These are phyloP conservation scores for Trichophyton verrucosum DNA, from an alignment of 2,329 filamentous ascomycete species.

Conservation along the genomic window DNA sequence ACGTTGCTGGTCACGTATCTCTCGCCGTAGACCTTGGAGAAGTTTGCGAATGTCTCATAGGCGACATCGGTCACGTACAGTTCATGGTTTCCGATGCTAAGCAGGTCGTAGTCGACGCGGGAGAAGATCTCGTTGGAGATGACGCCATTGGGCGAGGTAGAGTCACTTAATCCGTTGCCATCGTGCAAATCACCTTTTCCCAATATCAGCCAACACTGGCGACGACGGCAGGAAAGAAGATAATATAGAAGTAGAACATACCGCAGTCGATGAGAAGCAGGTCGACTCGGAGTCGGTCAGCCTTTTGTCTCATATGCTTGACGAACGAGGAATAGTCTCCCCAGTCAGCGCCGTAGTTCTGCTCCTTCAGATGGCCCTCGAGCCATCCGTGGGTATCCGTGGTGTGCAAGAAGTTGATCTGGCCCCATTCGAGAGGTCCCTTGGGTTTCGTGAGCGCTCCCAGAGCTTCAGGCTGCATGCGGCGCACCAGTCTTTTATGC, in stretches of 20 bases:
- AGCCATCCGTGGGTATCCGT: constrained; percentile 96
- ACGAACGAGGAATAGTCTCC: constrained; percentile 95
- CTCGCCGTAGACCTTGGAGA: constrained; percentile 46
- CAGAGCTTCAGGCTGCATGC: constrained; percentile 16
- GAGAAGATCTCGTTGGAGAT: constrained; percentile 43
- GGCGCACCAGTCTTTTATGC: constrained; percentile 15
- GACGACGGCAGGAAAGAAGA: neutral
- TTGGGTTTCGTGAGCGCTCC: constrained; percentile 14
- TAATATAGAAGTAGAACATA: neutral
- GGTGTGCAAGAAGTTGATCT: constrained; percentile 93
- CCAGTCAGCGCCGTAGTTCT: constrained; percentile 67
- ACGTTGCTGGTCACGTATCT: constrained; percentile 44
- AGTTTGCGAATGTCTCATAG: constrained; percentile 49
- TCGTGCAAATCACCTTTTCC: constrained; percentile 48
- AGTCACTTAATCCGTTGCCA: constrained; percentile 51
- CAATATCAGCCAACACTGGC: neutral
- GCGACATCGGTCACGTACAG: constrained; percentile 51
- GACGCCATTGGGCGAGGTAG: constrained; percentile 45
- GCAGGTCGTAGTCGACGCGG: constrained; percentile 42
- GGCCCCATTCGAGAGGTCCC: constrained; percentile 51
- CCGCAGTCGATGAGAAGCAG: constrained; percentile 87
- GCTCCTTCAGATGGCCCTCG: constrained; percentile 85
- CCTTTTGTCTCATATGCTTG: constrained; percentile 63
- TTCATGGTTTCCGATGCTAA: constrained; percentile 52
- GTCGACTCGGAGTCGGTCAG: constrained; percentile 67